These are phyloP conservation scores for Debaryomyces castellii DNA, from an alignment of 805 yeast species.

Conservation along the genomic window DNA sequence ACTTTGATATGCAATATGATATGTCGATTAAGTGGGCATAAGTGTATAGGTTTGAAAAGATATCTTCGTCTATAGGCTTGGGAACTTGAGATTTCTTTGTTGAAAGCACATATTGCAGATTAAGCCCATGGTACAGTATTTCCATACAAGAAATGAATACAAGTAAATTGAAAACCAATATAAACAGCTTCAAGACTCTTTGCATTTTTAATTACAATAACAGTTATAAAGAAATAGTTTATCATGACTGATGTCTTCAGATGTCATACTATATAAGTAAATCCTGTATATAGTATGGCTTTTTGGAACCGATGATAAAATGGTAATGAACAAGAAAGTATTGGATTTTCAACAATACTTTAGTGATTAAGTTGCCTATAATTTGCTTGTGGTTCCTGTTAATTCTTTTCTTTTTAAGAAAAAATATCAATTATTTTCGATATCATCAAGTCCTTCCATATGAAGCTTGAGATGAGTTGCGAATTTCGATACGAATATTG, in stretches of 20 bases:
- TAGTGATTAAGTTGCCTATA: too few relatives aligned
- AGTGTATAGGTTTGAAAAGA: conserved; percentile 30
- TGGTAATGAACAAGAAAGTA: too few relatives aligned
- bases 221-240: not conserved
- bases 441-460: not conserved
- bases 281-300: not conserved
- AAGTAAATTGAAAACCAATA: not conserved
- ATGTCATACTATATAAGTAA: not conserved
- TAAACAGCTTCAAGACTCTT: not conserved
- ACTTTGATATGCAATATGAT: conserved; percentile 38
- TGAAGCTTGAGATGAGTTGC: not conserved
- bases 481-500: not conserved
- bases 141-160: not conserved
- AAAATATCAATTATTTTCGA: not conserved
- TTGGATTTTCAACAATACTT: not conserved
- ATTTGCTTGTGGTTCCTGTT: too few relatives aligned
- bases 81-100: conserved; percentile 5
- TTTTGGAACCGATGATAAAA: too few relatives aligned
- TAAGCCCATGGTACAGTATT: not conserved
- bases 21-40: conserved; percentile 45
- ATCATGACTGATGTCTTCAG: not conserved
- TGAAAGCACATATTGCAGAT: not conserved
- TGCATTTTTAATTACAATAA: not conserved
- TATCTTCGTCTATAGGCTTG: conserved; percentile 18
- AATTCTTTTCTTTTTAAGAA: too few relatives aligned